Evolutionary conservation across 2,329 filamentous ascomycete species (phyloP).

Genomic region (Phaeosphaeriaceae sp.): DNA sequence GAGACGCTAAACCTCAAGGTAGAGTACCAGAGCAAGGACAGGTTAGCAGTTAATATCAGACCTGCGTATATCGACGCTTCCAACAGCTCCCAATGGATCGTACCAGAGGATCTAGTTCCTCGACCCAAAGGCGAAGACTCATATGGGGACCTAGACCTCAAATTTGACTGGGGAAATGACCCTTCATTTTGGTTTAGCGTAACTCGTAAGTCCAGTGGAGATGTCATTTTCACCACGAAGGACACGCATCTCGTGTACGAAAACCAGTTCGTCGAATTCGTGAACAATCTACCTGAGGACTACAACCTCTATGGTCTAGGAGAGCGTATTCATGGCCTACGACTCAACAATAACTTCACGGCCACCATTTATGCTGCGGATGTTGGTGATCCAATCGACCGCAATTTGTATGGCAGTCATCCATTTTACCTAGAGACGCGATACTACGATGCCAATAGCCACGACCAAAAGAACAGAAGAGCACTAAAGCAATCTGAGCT

Average conservation of each 20-base stretch:
- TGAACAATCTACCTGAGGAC: slow-evolving; percentile 67
- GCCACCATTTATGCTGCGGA: slow-evolving; percentile 73
- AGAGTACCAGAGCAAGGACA: slow-evolving; percentile 68
- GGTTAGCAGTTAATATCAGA: slow-evolving; percentile 73
- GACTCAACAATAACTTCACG: slow-evolving; percentile 75
- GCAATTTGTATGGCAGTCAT: slow-evolving; percentile 77
- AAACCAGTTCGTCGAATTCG: slow-evolving; percentile 79
- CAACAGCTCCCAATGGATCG: slow-evolving; percentile 71
- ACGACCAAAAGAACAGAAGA: slow-evolving; percentile 55
- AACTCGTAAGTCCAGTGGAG: slow-evolving; percentile 64
- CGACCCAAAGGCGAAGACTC: slow-evolving; percentile 57
- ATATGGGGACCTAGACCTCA: slow-evolving; percentile 53
- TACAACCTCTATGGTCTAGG: slow-evolving; percentile 80
- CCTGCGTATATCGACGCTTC: slow-evolving; percentile 67
- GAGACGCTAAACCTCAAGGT: slow-evolving; percentile 70
- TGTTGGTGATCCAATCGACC: slow-evolving; percentile 67
- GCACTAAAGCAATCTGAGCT: slow-evolving; percentile 63
- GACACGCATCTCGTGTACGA: slow-evolving; percentile 73
- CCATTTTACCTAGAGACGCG: slow-evolving; percentile 81
- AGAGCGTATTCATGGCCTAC: slow-evolving; percentile 73
- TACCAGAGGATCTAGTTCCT: slow-evolving; percentile 68
- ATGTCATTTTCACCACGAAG: slow-evolving; percentile 71
- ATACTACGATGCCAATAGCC: slow-evolving; percentile 65
- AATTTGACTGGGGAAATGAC: slow-evolving; percentile 60
- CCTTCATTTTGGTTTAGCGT: slow-evolving; percentile 64